phyloP scores from a whole-genome alignment of 1,284 basidiomycete genomes.

The Leccinum pallidistipes region DNA sequence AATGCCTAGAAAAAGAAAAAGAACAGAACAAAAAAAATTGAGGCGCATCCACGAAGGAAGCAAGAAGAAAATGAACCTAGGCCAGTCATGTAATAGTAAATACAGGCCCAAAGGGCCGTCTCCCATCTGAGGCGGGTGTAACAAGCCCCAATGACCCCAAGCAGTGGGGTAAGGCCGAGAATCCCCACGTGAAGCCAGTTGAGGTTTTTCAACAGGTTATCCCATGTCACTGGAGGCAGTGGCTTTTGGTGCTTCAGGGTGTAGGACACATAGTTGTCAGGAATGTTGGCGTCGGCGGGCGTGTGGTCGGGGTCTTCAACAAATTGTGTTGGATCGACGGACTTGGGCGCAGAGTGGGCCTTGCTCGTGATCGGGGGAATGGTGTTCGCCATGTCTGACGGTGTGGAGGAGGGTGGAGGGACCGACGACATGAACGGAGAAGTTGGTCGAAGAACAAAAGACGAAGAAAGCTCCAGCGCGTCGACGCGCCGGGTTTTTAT shows the following conservation, averaged over 20 bases:
- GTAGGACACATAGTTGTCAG: slow-evolving; percentile 89
- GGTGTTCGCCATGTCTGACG: slow-evolving; percentile 25
- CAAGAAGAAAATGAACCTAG: slow-evolving; percentile 50
- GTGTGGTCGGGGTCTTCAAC: slow-evolving; percentile 38
- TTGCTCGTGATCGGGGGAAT: slow-evolving; percentile 30
- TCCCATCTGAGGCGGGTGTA: slow-evolving; percentile 62
- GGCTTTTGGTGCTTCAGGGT: slow-evolving; percentile 77
- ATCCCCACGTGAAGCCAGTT: slow-evolving; percentile 68
- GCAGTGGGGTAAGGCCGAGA: slow-evolving; percentile 69
- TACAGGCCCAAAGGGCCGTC: slow-evolving; percentile 69
- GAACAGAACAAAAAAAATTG: neutral
- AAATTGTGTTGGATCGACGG: slow-evolving; percentile 12
- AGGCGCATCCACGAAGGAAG: neutral
- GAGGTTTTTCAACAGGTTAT: slow-evolving; percentile 69
- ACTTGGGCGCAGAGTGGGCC: slow-evolving; percentile 1
- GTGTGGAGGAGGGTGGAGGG: slow-evolving; percentile 23
- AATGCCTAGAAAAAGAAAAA: slow-evolving; percentile 42
- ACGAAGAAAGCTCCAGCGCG: slow-evolving; percentile 1
- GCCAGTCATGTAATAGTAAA: slow-evolving; percentile 87
- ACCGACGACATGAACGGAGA: slow-evolving; percentile 26
- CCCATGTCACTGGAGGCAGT: slow-evolving; percentile 75
- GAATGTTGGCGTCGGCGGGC: slow-evolving; percentile 69
- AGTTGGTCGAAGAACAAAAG: slow-evolving; percentile 27
- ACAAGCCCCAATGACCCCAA: slow-evolving; percentile 69
- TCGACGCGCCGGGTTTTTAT: slow-evolving; percentile 22